A percentile compares a stretch with the other conserved stretches of the same genome.
Conservation (phyloP, 2,329 filamentous ascomycete genomes). For the Aspergillus japonicus region DNA sequence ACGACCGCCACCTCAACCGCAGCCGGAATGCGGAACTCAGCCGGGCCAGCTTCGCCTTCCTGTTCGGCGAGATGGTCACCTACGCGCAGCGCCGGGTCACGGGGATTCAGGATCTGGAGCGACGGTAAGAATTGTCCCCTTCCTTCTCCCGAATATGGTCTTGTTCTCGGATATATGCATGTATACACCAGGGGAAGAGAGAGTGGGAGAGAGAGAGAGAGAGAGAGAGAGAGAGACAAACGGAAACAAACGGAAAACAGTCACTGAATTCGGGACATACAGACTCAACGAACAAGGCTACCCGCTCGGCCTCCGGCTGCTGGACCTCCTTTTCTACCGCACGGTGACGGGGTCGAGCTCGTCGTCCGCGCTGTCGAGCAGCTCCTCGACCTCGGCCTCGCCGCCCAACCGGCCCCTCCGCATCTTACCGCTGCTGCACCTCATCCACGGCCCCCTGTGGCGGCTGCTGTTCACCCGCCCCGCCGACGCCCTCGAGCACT, state of each 20-base stretch:
- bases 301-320: slow-evolving; percentile 86
- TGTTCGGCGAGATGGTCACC: slow-evolving; percentile 94
- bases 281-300: slow-evolving; percentile 91
- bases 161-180: too few relatives aligned
- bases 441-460: slow-evolving; percentile 92
- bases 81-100: slow-evolving; percentile 90
- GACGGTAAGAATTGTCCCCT: slow-evolving; percentile 58
- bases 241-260: not conserved
- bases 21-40: slow-evolving; percentile 85
- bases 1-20: slow-evolving; percentile 91
- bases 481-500: slow-evolving; percentile 90
- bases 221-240: not conserved
- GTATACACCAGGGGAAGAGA: not conserved
- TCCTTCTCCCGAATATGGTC: too few relatives aligned
- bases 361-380: slow-evolving; percentile 75
- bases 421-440: slow-evolving; percentile 87
- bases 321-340: slow-evolving; percentile 91
- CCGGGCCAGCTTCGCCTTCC: slow-evolving; percentile 89
- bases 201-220: not conserved
- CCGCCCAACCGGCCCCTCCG: slow-evolving; percentile 76
- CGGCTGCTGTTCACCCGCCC: slow-evolving; percentile 86
- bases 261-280: not conserved
- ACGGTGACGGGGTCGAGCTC: slow-evolving; percentile 75
- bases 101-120: slow-evolving; percentile 90
- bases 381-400: slow-evolving; percentile 63